A percentile compares a stretch with the other conserved stretches of the same genome.
These are phyloP conservation scores for Aspergillus amoenus DNA, from an alignment of 2,329 filamentous ascomycete genomes.

Conservation along the genomic window DNA sequence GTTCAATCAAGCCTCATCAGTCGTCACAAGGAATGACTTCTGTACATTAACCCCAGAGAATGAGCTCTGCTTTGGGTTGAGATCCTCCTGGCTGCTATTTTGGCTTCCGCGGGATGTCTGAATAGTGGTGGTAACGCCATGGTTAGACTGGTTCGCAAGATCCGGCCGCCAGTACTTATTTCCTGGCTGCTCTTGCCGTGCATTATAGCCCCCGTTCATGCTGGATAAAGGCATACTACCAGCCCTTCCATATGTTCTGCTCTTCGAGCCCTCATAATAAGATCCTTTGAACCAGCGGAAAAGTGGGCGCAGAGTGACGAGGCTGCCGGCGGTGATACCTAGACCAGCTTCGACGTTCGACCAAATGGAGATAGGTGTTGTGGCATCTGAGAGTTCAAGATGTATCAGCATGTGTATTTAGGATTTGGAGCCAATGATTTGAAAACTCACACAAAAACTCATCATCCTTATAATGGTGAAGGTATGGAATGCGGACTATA, in stretches of 20 bases:
- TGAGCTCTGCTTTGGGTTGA: slow-evolving; percentile 27
- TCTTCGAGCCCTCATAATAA: slow-evolving; percentile 25
- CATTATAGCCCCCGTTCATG: slow-evolving; percentile 22
- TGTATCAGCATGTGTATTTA: slow-evolving; percentile 13
- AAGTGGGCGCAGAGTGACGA: slow-evolving; percentile 52
- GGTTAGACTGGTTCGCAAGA: slow-evolving; percentile 26
- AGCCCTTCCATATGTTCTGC: slow-evolving; percentile 21
- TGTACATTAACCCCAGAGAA: slow-evolving; percentile 34
- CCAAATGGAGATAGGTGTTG: slow-evolving; percentile 41
- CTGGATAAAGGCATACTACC: slow-evolving; percentile 34
- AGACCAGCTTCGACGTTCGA: slow-evolving; percentile 40
- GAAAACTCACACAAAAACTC: slow-evolving; percentile 36
- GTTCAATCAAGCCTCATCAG: slow-evolving; percentile 18
- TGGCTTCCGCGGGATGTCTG: slow-evolving; percentile 27
- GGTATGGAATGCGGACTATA: slow-evolving; percentile 37
- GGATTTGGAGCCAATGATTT: not conserved
- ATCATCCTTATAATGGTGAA: slow-evolving; percentile 31
- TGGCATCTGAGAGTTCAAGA: slow-evolving; percentile 26
- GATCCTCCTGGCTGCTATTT: slow-evolving; percentile 34
- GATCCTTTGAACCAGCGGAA: slow-evolving; percentile 40
- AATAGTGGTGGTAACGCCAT: slow-evolving; percentile 28
- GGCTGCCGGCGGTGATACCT: slow-evolving; percentile 47
- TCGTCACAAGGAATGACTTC: slow-evolving; percentile 34
- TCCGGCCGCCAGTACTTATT: slow-evolving; percentile 35
- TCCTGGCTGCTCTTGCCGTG: slow-evolving; percentile 15